Conservation (phyloP, 2,329 filamentous ascomycete species). For the Fusarium scirpi region DNA sequence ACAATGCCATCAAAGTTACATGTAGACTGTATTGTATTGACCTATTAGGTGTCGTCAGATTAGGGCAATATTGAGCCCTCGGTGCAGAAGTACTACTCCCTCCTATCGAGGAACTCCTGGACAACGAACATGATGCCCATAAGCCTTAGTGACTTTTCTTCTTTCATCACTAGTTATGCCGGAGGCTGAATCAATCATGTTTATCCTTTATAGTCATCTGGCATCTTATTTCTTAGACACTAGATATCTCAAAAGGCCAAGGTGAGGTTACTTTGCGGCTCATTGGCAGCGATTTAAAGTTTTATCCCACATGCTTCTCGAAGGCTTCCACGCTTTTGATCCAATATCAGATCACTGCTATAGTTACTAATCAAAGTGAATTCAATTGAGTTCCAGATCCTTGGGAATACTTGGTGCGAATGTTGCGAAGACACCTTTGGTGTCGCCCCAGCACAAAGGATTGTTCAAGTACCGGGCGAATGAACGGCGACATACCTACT, state of each 20-base stretch:
- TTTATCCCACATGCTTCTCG: background rate
- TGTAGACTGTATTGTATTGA: background rate
- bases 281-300: background rate
- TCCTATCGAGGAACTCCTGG: background rate
- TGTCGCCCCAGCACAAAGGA: background rate
- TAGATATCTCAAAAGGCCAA: background rate
- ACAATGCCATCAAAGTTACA: background rate
- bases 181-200: background rate
- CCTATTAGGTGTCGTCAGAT: background rate
- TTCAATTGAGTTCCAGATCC: background rate
- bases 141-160: background rate
- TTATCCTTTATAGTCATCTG: background rate
- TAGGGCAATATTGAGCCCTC: background rate
- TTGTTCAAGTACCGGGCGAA: background rate
- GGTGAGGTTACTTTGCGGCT: slow-evolving; percentile 5
- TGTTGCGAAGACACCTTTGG: background rate
- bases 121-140: background rate
- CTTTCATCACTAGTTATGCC: background rate
- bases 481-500: too few species aligned
- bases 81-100: background rate
- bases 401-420: background rate
- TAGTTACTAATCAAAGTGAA: background rate
- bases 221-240: background rate
- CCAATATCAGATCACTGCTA: background rate
- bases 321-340: background rate